Conservation (phyloP, 495 filamentous ascomycete genomes). For the Podospora pseudoanserina region DNA sequence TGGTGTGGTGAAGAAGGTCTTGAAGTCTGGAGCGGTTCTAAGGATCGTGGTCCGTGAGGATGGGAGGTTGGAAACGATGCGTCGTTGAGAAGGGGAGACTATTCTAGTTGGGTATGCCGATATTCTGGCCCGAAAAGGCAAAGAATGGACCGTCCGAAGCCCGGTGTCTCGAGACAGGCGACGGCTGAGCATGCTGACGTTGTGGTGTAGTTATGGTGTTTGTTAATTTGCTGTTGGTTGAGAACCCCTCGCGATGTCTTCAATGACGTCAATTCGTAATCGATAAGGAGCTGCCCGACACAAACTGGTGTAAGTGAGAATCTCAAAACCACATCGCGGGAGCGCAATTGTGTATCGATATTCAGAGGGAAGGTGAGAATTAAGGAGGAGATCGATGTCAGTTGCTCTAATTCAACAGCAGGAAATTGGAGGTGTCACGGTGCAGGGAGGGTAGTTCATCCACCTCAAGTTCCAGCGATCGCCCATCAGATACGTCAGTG, state of each 20-base stretch:
- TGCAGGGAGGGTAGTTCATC: not conserved
- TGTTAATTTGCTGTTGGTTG: not conserved
- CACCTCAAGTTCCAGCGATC: not conserved
- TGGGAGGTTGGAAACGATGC: constrained; percentile 1
- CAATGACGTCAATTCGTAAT: not conserved
- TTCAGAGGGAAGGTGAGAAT: not conserved
- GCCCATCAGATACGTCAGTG: not conserved
- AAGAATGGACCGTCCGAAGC: not conserved
- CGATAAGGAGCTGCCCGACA: constrained; percentile 3
- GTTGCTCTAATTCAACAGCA: not conserved
- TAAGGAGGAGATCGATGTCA: not conserved
- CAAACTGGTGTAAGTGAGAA: constrained; percentile 2
- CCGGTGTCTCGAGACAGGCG: constrained; percentile 16
- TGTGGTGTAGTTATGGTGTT: not conserved
- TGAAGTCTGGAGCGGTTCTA: constrained; percentile 10
- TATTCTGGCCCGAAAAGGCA: constrained; percentile 1
- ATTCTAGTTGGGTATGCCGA: constrained; percentile 4
- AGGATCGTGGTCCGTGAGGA: not conserved
- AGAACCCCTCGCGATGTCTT: not conserved
- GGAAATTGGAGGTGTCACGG: not conserved
- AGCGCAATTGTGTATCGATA: not conserved
- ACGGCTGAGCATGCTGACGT: constrained; percentile 13
- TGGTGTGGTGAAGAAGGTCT: constrained; percentile 1
- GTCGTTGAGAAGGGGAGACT: not conserved
- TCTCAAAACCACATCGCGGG: not conserved